Evolutionary conservation across 148 eudicot species (phyloP), one percentile per base, ranked within the genome.

Genomic region (Polygonum maritimum): DNA sequence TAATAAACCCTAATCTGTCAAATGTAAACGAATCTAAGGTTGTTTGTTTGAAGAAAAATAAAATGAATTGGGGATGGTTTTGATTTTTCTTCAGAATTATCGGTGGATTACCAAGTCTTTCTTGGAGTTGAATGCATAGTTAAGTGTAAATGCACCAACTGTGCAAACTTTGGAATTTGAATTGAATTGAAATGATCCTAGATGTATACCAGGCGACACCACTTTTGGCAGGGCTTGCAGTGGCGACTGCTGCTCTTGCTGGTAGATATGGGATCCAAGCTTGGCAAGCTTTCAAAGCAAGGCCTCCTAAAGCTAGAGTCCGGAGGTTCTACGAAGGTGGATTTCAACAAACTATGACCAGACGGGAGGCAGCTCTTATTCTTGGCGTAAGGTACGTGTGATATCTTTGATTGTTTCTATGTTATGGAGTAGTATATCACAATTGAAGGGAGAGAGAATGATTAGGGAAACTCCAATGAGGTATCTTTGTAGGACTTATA

Each of bases 291-390:
- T 85, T 86, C 76, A 87, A 85, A 74, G 75, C 88, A 52, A 85
- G 89, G 41, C 90, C 94, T n/a, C 85, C 83, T 51, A 88, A 62
- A 33, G 86, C 88, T 69, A 78, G 82, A 73, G 58, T 76, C 13
- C 81, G 86, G 38, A 91, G 82, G 76, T 91, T 86, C 82, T 91
- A 88, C 74, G 90, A 87, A 73, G 97, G 97, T 16, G 93, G 97
- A 1, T 91, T 91, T 77, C 86, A 91, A 51, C 82, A 76, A 26
- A 83, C 74, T 65, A 91, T 91, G 93, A 91, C 91, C n/a, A 91
- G 84, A 75, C 85, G 93, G 71, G 97, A 91, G 74, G 97, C 97
- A 16, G 90, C 97, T 77, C 84, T 89, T 74, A 88, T 89, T 84
- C 93, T 91, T 79, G 93, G 93, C 12, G 54, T 89, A 51, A 91